A percentile compares a stretch with the other conserved stretches of the same genome.
Conservation (phyloP, 2,329 filamentous ascomycete genomes). For the Trichoderma lentiforme region DNA sequence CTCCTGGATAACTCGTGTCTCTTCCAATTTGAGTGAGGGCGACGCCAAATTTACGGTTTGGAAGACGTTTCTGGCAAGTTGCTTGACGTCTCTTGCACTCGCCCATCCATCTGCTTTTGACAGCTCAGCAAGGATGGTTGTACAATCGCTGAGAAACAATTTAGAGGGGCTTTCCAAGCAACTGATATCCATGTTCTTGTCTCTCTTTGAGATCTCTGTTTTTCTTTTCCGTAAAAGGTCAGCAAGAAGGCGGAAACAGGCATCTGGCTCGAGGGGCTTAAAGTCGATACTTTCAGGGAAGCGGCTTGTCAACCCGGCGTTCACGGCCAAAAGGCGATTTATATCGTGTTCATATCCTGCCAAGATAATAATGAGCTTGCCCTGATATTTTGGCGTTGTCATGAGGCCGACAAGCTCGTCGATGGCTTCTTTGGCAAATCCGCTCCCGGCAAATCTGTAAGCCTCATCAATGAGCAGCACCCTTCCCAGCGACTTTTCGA, state of each 20-base stretch:
- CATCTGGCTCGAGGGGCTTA: constrained; percentile 36
- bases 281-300: constrained; percentile 64
- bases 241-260: constrained; percentile 39
- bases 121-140: constrained; percentile 38
- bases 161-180: constrained; percentile 25
- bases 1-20: constrained; percentile 19
- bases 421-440: constrained; percentile 55
- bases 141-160: constrained; percentile 18
- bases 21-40: constrained; percentile 19
- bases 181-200: constrained; percentile 25
- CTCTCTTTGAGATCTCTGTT: constrained; percentile 19
- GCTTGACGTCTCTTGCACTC: constrained; percentile 60
- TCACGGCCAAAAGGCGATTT: constrained; percentile 57
- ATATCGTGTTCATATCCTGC: constrained; percentile 68
- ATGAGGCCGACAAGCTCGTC: constrained; percentile 52
- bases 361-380: constrained; percentile 63
- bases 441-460: constrained; percentile 57
- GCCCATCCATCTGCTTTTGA: constrained; percentile 52
- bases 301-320: constrained; percentile 61
- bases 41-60: constrained; percentile 25
- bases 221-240: constrained; percentile 38
- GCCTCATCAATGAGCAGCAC: constrained; percentile 73
- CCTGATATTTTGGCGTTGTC: constrained; percentile 54
- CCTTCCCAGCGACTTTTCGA: constrained; percentile 62
- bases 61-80: constrained; percentile 51